These are phyloP conservation scores for Xylariaceae sp. DNA, from an alignment of 2,329 filamentous ascomycete species.

Conservation along the genomic window DNA sequence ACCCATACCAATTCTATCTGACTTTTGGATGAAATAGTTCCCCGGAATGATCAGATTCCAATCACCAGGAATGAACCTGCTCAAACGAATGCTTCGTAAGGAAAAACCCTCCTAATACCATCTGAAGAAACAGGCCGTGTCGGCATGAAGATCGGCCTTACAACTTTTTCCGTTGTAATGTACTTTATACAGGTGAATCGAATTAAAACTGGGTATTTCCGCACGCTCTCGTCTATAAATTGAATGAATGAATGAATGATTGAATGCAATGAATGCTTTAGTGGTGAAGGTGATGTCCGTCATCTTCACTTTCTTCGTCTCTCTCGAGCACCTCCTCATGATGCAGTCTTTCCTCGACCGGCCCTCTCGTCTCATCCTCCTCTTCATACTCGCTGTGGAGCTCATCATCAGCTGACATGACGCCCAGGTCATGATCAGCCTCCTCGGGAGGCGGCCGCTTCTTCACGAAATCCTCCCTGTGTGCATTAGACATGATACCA, in stretches of 20 bases:
- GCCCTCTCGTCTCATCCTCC: slow-evolving; percentile 27
- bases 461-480: slow-evolving; percentile 89
- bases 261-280: neutral
- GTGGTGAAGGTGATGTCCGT: no score
- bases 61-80: no score
- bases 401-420: slow-evolving; percentile 35
- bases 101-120: no score
- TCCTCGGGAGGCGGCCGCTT: slow-evolving; percentile 50
- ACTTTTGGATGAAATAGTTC: no score
- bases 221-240: neutral
- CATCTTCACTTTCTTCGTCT: slow-evolving; percentile 9
- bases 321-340: slow-evolving; percentile 21
- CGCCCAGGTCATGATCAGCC: slow-evolving; percentile 30
- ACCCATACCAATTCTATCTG: no score
- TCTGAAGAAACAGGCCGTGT: no score
- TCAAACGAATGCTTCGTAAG: no score
- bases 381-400: slow-evolving; percentile 33
- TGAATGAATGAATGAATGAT: neutral
- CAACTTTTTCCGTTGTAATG: no score
- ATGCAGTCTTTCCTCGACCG: slow-evolving; percentile 26
- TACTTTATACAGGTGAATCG: no score
- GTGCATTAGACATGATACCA: slow-evolving; percentile 73
- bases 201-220: neutral
- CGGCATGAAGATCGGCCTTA: no score
- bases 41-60: no score